Conservation (phyloP, 352 stramenopile species). For the Discostella stelligera region DNA sequence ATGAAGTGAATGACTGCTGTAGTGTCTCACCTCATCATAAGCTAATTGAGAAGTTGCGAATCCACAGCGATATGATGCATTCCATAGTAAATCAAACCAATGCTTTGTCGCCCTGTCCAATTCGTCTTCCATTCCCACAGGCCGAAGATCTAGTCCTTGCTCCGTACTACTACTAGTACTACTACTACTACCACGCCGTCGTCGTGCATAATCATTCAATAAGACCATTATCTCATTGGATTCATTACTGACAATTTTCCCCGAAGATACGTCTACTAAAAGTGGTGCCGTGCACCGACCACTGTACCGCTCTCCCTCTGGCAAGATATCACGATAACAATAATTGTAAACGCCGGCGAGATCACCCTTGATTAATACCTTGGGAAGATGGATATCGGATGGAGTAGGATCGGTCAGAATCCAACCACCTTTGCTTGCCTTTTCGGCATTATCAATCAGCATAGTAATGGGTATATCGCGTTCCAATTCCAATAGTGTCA, state of each 20-base stretch:
- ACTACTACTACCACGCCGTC: slow-evolving; percentile 10
- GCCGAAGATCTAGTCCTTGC: slow-evolving; percentile 46
- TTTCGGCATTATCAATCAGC: slow-evolving; percentile 73
- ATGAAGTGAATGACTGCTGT: background rate
- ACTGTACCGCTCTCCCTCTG: slow-evolving; percentile 47
- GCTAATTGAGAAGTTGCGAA: slow-evolving; percentile 88
- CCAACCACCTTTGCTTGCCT: slow-evolving; percentile 76
- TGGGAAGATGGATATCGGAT: slow-evolving; percentile 20
- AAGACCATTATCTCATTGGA: slow-evolving; percentile 92
- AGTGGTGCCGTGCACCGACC: slow-evolving; percentile 86
- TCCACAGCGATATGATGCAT: slow-evolving; percentile 87
- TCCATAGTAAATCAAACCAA: slow-evolving; percentile 89
- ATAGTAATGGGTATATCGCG: slow-evolving; percentile 55
- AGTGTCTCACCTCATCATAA: slow-evolving; percentile 81
- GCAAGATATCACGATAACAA: slow-evolving; percentile 48
- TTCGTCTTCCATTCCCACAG: slow-evolving; percentile 75
- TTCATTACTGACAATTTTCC: slow-evolving; percentile 93
- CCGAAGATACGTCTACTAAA: slow-evolving; percentile 88
- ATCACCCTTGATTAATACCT: slow-evolving; percentile 44
- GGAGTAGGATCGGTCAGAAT: slow-evolving; percentile 45
- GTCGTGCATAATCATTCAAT: slow-evolving; percentile 75
- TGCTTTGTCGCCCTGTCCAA: slow-evolving; percentile 86
- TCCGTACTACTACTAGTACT: background rate
- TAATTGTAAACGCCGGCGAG: slow-evolving; percentile 54
- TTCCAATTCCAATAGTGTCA: slow-evolving; percentile 55